These are phyloP conservation scores for Russula olivacea DNA, from an alignment of 768 basidiomycete genomes.

Conservation along the genomic window DNA sequence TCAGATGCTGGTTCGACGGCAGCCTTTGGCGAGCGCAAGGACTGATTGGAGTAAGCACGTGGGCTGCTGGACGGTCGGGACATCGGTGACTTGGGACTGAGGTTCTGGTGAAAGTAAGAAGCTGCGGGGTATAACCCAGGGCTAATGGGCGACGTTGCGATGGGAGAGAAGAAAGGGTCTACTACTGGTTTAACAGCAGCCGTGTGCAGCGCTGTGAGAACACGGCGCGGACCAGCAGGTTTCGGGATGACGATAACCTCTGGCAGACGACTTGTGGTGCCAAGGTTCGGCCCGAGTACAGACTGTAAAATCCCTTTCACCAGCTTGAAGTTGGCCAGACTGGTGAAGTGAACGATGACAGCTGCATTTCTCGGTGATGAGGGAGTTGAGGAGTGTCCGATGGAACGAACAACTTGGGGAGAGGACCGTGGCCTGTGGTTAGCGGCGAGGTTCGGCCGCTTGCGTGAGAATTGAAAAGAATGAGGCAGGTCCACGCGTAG, in stretches of 20 bases:
- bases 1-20: constrained; percentile 31
- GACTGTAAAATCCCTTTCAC: constrained; percentile 83
- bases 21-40: constrained; percentile 50
- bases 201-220: constrained; percentile 88
- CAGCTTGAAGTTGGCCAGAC: constrained; percentile 79
- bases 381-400: constrained; percentile 35
- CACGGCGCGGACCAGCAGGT: constrained; percentile 90
- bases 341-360: constrained; percentile 87
- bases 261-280: constrained; percentile 48
- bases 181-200: constrained; percentile 80
- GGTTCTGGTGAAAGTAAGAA: constrained; percentile 38
- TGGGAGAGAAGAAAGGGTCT: constrained; percentile 91
- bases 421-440: constrained; percentile 76
- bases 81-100: constrained; percentile 40
- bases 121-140: constrained; percentile 51
- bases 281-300: constrained; percentile 44
- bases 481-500: constrained; percentile 53
- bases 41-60: constrained; percentile 59
- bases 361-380: constrained; percentile 34
- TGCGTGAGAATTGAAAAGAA: constrained; percentile 41
- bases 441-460: constrained; percentile 61
- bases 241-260: constrained; percentile 98
- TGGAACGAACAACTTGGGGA: constrained; percentile 62
- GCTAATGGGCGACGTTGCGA: constrained; percentile 82
- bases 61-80: constrained; percentile 41